These are phyloP conservation scores for Wallacemonas sp. DNA, from an alignment of 208 protist species.

Conservation along the genomic window DNA sequence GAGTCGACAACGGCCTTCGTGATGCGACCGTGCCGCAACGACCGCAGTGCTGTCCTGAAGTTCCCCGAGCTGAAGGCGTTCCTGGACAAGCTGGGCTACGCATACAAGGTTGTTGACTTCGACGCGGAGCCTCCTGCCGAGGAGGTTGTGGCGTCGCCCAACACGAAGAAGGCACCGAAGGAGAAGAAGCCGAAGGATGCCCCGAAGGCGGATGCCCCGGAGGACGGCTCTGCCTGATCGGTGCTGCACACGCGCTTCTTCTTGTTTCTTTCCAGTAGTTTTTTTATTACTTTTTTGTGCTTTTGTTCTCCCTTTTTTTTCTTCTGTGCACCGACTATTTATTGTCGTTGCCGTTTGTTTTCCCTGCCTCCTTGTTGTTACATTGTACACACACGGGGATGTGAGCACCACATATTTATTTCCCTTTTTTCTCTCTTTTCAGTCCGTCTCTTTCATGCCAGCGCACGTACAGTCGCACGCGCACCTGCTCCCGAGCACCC, in stretches of 20 bases:
- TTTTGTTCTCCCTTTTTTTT: slow-evolving; percentile 12
- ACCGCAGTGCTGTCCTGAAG: slow-evolving; percentile 68
- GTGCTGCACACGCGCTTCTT: no score
- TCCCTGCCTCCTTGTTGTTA: no score
- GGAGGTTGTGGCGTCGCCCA: slow-evolving; percentile 14
- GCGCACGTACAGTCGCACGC: not conserved
- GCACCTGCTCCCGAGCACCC: not conserved
- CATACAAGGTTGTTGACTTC: slow-evolving; percentile 77
- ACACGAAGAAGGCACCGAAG: slow-evolving; percentile 26
- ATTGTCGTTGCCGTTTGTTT: no score
- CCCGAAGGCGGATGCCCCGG: not conserved
- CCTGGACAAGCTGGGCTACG: slow-evolving; percentile 62
- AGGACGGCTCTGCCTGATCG: not conserved
- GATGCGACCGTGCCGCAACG: slow-evolving; percentile 84
- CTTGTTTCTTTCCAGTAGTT: not conserved
- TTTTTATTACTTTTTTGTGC: not conserved
- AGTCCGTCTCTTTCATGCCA: not conserved
- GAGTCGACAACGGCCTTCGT: slow-evolving; percentile 45
- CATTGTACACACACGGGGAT: no score
- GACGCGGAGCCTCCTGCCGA: slow-evolving; percentile 19
- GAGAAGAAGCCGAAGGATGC: slow-evolving; percentile 26
- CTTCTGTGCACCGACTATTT: slow-evolving; percentile 10
- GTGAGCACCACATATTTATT: slow-evolving; percentile 1
- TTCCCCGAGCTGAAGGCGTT: slow-evolving; percentile 62
- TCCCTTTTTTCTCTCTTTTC: slow-evolving; percentile 14